These are phyloP conservation scores for Gypsophila paniculata DNA, from an alignment of 179 eudicot genomes.

Conservation along the genomic window DNA sequence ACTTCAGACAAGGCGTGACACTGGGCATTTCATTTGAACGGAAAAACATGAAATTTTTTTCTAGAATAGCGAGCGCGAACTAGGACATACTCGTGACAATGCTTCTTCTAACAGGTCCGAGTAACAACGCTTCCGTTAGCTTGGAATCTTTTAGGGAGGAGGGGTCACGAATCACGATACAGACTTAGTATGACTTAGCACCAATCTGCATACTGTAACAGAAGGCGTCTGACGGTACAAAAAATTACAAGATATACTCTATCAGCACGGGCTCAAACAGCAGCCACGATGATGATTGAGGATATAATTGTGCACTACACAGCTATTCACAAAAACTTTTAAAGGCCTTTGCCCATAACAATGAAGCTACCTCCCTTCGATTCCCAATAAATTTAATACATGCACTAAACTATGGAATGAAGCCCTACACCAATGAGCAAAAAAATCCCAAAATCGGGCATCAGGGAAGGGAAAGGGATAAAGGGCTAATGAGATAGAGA, in stretches of 20 bases:
- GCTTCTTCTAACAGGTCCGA: too few relatives aligned
- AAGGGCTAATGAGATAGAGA: constrained; percentile 29
- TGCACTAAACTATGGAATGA: constrained; percentile 41
- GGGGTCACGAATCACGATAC: too few relatives aligned
- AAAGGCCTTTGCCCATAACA: constrained; percentile 48
- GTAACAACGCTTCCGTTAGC: too few relatives aligned
- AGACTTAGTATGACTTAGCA: too few relatives aligned
- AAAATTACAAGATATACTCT: constrained; percentile 1
- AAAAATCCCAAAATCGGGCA: constrained; percentile 24
- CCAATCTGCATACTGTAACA: neutral
- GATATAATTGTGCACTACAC: constrained; percentile 32
- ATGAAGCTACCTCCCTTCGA: constrained; percentile 37
- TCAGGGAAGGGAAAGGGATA: constrained; percentile 11
- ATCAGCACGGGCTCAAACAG: constrained; percentile 7
- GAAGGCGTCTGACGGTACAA: neutral
- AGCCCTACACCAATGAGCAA: constrained; percentile 31
- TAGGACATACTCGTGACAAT: too few relatives aligned
- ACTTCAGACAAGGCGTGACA: too few relatives aligned
- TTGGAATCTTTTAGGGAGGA: too few relatives aligned
- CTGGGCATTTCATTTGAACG: too few relatives aligned
- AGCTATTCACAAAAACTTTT: constrained; percentile 55
- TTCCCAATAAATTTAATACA: constrained; percentile 43
- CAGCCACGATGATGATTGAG: constrained; percentile 19
- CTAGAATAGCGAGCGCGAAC: too few relatives aligned
- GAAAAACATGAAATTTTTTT: too few relatives aligned